Evolutionary conservation across 2,329 filamentous ascomycete species (phyloP).

Genomic region (Aspergillus piperis): DNA sequence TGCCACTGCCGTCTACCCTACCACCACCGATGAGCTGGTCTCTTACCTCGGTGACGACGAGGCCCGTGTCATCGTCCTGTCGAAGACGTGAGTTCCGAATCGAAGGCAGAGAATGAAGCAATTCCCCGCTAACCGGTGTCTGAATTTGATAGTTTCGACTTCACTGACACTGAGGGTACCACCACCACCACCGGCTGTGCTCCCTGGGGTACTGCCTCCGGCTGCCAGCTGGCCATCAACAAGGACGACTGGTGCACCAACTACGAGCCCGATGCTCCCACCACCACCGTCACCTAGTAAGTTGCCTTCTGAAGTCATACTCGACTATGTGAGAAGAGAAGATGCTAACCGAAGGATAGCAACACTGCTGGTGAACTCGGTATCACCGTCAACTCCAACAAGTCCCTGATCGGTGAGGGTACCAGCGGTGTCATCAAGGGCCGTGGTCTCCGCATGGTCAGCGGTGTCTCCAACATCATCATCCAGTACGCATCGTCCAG

Average conservation of each 20-base stretch:
- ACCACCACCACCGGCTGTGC: constrained; percentile 55
- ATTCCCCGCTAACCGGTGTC: neutral
- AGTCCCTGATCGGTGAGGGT: constrained; percentile 58
- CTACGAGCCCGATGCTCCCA: constrained; percentile 56
- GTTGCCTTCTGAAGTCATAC: neutral
- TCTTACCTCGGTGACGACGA: constrained; percentile 58
- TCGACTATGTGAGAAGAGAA: neutral
- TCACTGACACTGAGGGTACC: constrained; percentile 35
- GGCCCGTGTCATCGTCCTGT: constrained; percentile 57
- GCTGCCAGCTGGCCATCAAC: constrained; percentile 63
- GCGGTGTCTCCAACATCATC: constrained; percentile 57
- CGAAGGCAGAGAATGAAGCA: neutral
- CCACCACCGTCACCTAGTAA: constrained; percentile 41
- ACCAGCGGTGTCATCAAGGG: constrained; percentile 58
- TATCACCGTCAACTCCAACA: constrained; percentile 59
- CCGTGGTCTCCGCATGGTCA: constrained; percentile 56
- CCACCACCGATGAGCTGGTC: constrained; percentile 58
- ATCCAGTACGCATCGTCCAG: constrained; percentile 44
- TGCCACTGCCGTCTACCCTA: constrained; percentile 57
- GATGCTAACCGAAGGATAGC: constrained; percentile 6
- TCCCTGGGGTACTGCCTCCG: constrained; percentile 56
- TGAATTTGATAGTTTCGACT: constrained; percentile 16
- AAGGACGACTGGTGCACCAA: constrained; percentile 61
- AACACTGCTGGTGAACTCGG: constrained; percentile 56
- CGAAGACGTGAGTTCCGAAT: constrained; percentile 14